A percentile compares a stretch with the other conserved stretches of the same genome.
phyloP scores from a whole-genome alignment of 345 rosid species.

The Cardamine occulta region DNA sequence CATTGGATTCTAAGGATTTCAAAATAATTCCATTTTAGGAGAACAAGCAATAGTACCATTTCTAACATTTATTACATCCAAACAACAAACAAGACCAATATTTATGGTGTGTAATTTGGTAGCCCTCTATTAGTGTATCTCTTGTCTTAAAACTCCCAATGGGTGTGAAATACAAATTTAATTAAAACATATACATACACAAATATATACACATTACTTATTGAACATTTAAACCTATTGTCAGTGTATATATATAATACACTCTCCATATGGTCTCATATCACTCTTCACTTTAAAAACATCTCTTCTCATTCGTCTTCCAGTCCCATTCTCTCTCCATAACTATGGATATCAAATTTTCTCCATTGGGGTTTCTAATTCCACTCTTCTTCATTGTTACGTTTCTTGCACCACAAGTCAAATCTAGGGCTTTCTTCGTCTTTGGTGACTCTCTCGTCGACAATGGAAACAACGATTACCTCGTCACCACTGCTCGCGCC shows the following conservation, averaged over 20 bases:
- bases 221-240: conserved; percentile 2
- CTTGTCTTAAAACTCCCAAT: conserved; percentile 18
- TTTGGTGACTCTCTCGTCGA: conserved; percentile 89
- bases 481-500: conserved; percentile 80
- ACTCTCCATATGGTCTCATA: conserved; percentile 31
- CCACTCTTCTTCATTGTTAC: conserved; percentile 31
- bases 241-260: conserved; percentile 32
- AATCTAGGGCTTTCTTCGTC: conserved; percentile 68
- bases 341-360: conserved; percentile 15
- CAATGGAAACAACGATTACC: conserved; percentile 85
- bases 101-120: conserved; percentile 21
- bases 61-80: conserved; percentile 41
- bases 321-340: conserved; percentile 3
- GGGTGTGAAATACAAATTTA: not conserved
- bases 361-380: conserved; percentile 31
- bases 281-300: conserved; percentile 4
- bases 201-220: conserved; percentile 1
- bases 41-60: conserved; percentile 8
- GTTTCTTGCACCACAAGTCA: conserved; percentile 42
- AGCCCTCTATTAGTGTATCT: conserved; percentile 36
- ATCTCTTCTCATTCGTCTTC: conserved; percentile 19
- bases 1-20: not conserved
- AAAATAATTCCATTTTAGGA: conserved; percentile 25
- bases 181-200: not conserved
- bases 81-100: conserved; percentile 36